Percentiles rank a stretch among this genome's conserved stretches.
Conservation (phyloP, 495 filamentous ascomycete genomes). For the Lindgomyces ingoldianus region DNA sequence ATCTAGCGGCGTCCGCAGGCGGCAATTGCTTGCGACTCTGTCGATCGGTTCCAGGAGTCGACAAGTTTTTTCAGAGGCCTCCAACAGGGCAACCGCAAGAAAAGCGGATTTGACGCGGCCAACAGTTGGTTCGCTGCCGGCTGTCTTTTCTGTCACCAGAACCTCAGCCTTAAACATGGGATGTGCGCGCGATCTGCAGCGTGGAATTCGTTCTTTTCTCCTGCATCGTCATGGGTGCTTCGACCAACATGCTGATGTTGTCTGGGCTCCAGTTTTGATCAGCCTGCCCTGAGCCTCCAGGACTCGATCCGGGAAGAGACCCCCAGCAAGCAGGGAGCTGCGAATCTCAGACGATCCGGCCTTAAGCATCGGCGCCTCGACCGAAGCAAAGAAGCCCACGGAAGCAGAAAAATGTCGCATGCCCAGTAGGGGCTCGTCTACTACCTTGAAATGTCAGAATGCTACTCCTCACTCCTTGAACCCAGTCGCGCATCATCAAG, state of each 20-base stretch:
- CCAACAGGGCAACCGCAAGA: neutral
- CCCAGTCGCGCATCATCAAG: too few relatives aligned
- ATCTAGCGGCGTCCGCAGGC: neutral
- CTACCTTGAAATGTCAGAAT: slow-evolving; percentile 1
- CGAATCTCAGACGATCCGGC: neutral
- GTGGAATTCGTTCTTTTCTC: neutral
- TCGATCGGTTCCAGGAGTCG: neutral
- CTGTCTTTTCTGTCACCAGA: neutral
- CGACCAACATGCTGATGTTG: neutral
- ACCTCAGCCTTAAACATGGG: neutral
- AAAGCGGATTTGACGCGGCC: neutral
- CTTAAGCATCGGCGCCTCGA: neutral
- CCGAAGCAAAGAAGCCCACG: neutral
- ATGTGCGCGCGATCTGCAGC: neutral
- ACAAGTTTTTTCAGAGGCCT: neutral
- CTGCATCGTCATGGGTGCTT: neutral
- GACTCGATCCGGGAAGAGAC: slow-evolving; percentile 3
- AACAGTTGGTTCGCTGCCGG: too few relatives aligned
- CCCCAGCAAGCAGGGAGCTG: neutral
- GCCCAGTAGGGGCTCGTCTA: neutral
- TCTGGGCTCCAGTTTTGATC: slow-evolving; percentile 16
- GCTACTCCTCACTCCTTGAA: too few relatives aligned
- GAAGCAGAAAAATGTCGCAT: slow-evolving; percentile 5
- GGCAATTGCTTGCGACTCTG: slow-evolving; percentile 2
- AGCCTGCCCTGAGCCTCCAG: neutral